Evolutionary conservation across 139 green algal genomes (phyloP), one percentile per base, ranked within the genome.

Genomic region (Volvox reticuliferus): DNA sequence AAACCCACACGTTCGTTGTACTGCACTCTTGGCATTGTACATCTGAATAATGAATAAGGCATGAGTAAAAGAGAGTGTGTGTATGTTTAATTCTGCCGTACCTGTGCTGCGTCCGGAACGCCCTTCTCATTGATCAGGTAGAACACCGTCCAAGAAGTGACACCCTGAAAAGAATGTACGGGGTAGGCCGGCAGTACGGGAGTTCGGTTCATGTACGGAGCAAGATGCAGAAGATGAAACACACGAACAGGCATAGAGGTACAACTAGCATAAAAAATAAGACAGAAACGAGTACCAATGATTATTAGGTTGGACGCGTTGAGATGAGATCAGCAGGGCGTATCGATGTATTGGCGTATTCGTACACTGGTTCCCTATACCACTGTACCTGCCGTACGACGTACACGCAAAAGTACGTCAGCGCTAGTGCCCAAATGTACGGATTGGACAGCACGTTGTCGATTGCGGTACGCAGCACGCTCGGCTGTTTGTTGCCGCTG

Each of bases 401-500:
- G 36, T 93, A 93, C 22, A 97, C 92, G 91, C 95, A 98, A 87
- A 98, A 98, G 95, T 98, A 98, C n/a, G 95, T 95, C 37, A 97
- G 36, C 3, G 96, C 95, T 67, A 97, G 93, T 28, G 92, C 88
- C 93, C 94, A 97, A 19, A 96, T 90, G 75, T 88, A 92, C 50
- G 93, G 94, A 88, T 94, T 95, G 17, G 79, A 86, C 69, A 96
- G 79, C 75, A 97, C 95, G 77, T 96, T 93, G 50, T 95, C 82
- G 73, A 96, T 90, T 28, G 33, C 95, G 91, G 32, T 97, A 76
- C 19, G 86, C 97, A 78, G 21, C 87, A 91, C 5, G 1, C 76
- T 77, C 13, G 61, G 82, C n/a, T 68, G 44, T 37, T 83, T 84
- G 78, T 17, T 30, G 36, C 78, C 6, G 62, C 55, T 77, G 81